A percentile compares a stretch with the other conserved stretches of the same genome.
phyloP scores from a whole-genome alignment of 495 filamentous ascomycete species.

The Acidomyces sp. region DNA sequence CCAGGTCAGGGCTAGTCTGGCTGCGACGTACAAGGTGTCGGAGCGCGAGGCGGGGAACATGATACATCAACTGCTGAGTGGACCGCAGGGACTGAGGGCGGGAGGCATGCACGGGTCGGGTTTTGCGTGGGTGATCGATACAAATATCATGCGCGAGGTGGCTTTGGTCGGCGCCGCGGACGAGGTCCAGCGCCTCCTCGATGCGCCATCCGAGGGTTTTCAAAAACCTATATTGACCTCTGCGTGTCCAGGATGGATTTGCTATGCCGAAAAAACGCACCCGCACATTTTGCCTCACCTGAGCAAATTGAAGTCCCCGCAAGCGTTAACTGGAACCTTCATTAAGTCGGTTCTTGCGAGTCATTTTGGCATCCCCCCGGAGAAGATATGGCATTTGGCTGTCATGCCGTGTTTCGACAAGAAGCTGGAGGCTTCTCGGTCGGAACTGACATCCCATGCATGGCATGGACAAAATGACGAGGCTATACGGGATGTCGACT shows the following conservation, averaged over 20 bases:
- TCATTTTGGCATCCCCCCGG: constrained; percentile 53
- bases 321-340: constrained; percentile 79
- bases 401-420: constrained; percentile 99
- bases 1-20: constrained; percentile 74
- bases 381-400: constrained; percentile 82
- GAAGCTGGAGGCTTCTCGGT: constrained; percentile 88
- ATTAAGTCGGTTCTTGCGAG: constrained; percentile 71
- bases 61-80: constrained; percentile 67
- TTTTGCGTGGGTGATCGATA: constrained; percentile 82
- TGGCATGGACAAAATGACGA: constrained; percentile 43
- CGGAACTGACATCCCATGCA: constrained; percentile 70
- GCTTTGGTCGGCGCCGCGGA: constrained; percentile 69
- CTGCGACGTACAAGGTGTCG: constrained; percentile 62
- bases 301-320: constrained; percentile 82
- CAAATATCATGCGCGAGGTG: constrained; percentile 63
- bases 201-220: constrained; percentile 27
- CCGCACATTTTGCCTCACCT: constrained; percentile 84
- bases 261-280: constrained; percentile 96
- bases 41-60: constrained; percentile 63
- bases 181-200: constrained; percentile 38
- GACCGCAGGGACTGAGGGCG: constrained; percentile 49
- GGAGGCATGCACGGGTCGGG: constrained; percentile 58
- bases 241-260: constrained; percentile 94
- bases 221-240: constrained; percentile 72
- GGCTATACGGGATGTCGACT: constrained; percentile 79